Evolutionary conservation across 2,329 filamentous ascomycete species (phyloP).

Genomic region (Juglanconis juglandina): DNA sequence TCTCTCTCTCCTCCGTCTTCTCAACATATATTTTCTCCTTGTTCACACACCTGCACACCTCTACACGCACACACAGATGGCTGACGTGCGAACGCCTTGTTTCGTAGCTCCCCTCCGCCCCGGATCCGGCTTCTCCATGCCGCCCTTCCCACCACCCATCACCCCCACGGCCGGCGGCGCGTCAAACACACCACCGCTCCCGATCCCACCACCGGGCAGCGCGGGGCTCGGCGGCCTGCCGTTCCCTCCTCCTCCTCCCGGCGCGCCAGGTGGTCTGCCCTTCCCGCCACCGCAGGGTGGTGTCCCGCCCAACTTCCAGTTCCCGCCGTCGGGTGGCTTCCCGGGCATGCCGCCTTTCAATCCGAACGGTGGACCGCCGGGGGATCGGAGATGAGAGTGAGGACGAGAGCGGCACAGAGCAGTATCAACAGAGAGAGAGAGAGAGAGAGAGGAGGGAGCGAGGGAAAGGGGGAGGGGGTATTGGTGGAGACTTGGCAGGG

Average conservation of each 20-base stretch:
- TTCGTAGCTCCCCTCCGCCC: constrained; percentile 13
- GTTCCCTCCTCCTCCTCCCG: constrained; percentile 45
- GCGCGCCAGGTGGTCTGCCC: constrained; percentile 25
- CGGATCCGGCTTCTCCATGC: constrained; percentile 32
- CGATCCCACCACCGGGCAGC: constrained; percentile 38
- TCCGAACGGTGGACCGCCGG: constrained; percentile 37
- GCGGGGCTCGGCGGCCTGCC: constrained; percentile 35
- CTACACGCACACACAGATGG: not conserved
- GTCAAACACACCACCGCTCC: constrained; percentile 23
- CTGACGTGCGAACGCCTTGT: not conserved
- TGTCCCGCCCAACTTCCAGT: constrained; percentile 50
- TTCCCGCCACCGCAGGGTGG: constrained; percentile 20
- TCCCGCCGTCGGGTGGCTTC: constrained; percentile 32
- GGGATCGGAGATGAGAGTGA: constrained; percentile 34
- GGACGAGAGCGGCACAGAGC: no score
- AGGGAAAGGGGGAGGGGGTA: no score
- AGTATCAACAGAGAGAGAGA: no score
- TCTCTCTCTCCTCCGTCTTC: constrained; percentile 16
- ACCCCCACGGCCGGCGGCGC: constrained; percentile 2
- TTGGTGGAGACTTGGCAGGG: no score
- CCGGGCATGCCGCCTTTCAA: constrained; percentile 39
- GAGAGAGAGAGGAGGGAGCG: no score
- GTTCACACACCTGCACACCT: no score
- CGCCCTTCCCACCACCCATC: constrained; percentile 26
- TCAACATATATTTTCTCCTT: not conserved